Evolutionary conservation across 83 land plant species (phyloP), one percentile per base, ranked within the genome.

Genomic region (Picea abies): DNA sequence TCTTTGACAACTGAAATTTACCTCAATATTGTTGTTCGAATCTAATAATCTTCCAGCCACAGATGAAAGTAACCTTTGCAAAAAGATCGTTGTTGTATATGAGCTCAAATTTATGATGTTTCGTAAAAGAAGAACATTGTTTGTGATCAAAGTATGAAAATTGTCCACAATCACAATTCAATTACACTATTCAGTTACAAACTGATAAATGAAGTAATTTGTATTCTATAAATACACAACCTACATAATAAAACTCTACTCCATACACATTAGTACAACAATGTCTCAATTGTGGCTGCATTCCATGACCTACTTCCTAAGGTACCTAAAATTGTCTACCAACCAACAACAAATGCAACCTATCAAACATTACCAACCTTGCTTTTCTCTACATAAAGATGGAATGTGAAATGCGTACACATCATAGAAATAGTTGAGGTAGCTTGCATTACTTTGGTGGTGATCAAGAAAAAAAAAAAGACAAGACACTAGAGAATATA

Each of bases 111-210:
- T 92, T 80, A 95, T 67, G 65, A 82, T 85, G 68, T 97, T 95
- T 78, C 84, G 82, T 82, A 97, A 77, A 60, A 92, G 86, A 32
- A 97, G 85, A 72, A 93, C 93, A 80, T 95, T 95, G 85, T 96
- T 94, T 95, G 82, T 20, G 15, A 58, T 37, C 71, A 19, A n/a
- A 73, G 58, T 20, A 73, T 41, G 14, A 23, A 41, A n/a, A 17
- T 3, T 44, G 22, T 44, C 56, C 26, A 39, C 32, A 32, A 29
- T 32, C 35, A 68, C 15, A 67, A 25, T 67, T 67, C 29, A 25
- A 1, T 29, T 29, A 29, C 29, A 29, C 29, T 0, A 29, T 29
- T 29, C 29, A 29, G 3, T 26, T 8, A 15, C 71, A 20, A 44
- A 73, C 9, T 73, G 60, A 1, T 47, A 3, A 49, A 73, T n/a